Percentiles rank a stretch among this genome's conserved stretches.
phyloP scores from a whole-genome alignment of 2,329 filamentous ascomycete genomes.

The Ophiostoma ulmi region DNA sequence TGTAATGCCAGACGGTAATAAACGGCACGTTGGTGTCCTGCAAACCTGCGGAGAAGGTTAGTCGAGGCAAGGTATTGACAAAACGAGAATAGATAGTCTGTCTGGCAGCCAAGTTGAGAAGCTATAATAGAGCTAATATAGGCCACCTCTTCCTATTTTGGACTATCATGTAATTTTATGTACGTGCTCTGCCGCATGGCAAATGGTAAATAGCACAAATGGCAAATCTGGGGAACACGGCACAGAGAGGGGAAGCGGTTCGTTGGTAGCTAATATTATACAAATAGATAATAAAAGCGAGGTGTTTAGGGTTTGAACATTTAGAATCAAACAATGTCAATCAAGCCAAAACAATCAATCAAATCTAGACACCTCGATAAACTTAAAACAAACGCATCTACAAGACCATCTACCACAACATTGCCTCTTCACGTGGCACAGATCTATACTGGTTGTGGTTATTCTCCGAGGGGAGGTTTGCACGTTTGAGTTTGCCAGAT shows the following conservation, averaged over 20 bases:
- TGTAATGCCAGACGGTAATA: neutral
- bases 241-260: neutral
- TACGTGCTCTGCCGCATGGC: slow-evolving; percentile 1
- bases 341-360: neutral
- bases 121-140: neutral
- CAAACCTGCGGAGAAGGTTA: neutral
- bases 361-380: too few species aligned
- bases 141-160: neutral
- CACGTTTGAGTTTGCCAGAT: neutral
- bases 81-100: neutral
- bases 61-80: neutral
- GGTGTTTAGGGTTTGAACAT: neutral
- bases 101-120: neutral
- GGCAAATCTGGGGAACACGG: slow-evolving; percentile 2
- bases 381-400: too few species aligned
- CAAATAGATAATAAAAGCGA: neutral
- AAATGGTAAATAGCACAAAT: neutral
- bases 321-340: neutral
- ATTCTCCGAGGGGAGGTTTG: neutral
- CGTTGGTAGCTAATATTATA: neutral
- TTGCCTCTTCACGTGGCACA: neutral
- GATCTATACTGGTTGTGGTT: neutral
- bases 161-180: neutral
- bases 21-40: neutral
- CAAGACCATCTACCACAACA: neutral